Percentiles rank a stretch among this genome's conserved stretches.
Evolutionary conservation across 495 filamentous ascomycete genomes (phyloP).

Genomic region (Sphaerosporella brunnea): DNA sequence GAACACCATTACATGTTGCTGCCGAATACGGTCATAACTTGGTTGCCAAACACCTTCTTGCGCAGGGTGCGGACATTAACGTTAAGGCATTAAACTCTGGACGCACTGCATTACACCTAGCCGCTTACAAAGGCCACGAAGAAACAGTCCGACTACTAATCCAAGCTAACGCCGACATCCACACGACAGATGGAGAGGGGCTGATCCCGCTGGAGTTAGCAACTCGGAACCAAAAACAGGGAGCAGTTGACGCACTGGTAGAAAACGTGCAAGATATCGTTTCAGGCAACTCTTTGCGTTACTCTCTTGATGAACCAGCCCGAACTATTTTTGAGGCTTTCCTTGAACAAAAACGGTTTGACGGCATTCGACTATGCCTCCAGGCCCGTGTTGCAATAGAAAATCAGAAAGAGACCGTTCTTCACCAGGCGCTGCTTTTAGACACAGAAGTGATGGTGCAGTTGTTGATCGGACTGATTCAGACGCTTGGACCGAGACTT

Average conservation of each 20-base stretch:
- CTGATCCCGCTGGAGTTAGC: slow-evolving; percentile 1
- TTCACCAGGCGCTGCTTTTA: neutral
- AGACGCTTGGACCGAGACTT: neutral
- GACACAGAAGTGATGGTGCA: neutral
- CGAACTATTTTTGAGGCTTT: neutral
- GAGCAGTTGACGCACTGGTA: neutral
- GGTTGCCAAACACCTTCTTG: too few species aligned
- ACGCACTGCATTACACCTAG: slow-evolving; percentile 6
- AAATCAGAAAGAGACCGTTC: neutral
- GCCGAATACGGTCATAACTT: too few species aligned
- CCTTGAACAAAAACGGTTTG: neutral
- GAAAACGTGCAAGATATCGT: neutral
- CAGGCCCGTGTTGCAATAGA: neutral
- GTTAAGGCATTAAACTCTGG: too few species aligned
- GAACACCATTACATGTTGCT: too few species aligned
- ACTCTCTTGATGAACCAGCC: neutral
- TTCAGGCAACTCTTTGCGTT: too few species aligned
- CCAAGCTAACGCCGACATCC: slow-evolving; percentile 1
- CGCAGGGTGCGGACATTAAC: too few species aligned
- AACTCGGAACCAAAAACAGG: neutral
- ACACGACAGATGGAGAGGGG: neutral
- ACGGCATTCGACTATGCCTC: neutral
- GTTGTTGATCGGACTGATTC: neutral
- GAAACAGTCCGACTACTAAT: neutral
- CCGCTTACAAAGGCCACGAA: neutral